Conservation (phyloP, 371 early-diverging fungal species). For the Haplosporangium sp. region DNA sequence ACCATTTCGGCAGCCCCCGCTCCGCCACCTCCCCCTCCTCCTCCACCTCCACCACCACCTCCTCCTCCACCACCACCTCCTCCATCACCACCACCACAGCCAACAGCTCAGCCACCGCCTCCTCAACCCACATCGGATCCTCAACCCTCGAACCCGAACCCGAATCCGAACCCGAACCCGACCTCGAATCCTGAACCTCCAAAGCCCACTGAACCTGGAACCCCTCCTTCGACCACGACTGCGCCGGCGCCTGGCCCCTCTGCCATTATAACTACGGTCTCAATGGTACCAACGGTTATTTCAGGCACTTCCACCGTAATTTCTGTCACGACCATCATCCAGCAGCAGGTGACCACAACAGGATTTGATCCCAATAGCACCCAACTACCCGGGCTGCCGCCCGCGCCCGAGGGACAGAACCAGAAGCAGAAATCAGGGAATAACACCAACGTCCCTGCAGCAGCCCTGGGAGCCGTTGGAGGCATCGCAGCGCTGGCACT, state of each 20-base stretch:
- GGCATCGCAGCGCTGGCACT: conserved; percentile 45
- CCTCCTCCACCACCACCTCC: conserved; percentile 17
- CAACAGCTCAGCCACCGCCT: conserved; percentile 6
- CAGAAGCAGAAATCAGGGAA: conserved; percentile 3
- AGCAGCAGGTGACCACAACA: background rate
- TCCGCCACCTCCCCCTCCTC: conserved; percentile 27
- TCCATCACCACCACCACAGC: conserved; percentile 4
- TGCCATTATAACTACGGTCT: conserved; percentile 12
- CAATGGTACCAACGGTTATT: conserved; percentile 27
- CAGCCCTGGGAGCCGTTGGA: conserved; percentile 36
- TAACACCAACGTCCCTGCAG: conserved; percentile 31
- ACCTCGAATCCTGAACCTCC: background rate
- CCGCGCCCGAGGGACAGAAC: background rate
- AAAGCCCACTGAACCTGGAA: background rate
- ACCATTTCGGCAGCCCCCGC: conserved; percentile 15
- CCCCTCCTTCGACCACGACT: background rate
- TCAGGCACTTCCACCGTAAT: conserved; percentile 33
- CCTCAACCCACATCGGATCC: conserved; percentile 3
- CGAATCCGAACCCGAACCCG: background rate
- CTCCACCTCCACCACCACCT: conserved; percentile 23
- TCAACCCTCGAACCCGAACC: conserved; percentile 1
- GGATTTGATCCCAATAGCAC: conserved; percentile 14
- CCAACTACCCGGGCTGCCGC: conserved; percentile 31
- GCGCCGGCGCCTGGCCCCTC: conserved; percentile 5
- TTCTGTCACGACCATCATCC: background rate